These are phyloP conservation scores for Neonothopanus nambi DNA, from an alignment of 1,284 basidiomycete species.

Conservation along the genomic window DNA sequence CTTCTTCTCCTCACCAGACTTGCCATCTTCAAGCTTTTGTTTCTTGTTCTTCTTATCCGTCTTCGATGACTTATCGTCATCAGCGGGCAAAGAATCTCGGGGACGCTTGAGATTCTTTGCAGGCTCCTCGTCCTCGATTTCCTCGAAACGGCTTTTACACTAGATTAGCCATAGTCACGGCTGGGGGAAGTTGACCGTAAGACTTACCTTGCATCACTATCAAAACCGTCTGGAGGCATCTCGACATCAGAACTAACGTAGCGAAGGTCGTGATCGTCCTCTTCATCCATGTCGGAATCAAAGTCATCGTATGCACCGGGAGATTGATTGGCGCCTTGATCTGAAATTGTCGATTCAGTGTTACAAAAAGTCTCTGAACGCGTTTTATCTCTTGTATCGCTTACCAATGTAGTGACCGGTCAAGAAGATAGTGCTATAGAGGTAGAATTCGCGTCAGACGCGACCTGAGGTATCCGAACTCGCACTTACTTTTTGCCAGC, in stretches of 20 bases:
- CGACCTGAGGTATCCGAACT: conserved; percentile 1
- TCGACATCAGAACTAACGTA: conserved; percentile 81
- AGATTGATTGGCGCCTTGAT: conserved; percentile 51
- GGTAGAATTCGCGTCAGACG: conserved; percentile 13
- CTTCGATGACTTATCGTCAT: conserved; percentile 47
- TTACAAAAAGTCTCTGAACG: conserved; percentile 18
- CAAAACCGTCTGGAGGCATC: conserved; percentile 54
- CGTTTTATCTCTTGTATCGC: conserved; percentile 57
- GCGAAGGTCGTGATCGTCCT: conserved; percentile 61
- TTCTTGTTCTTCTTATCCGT: conserved; percentile 77
- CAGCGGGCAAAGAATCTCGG: conserved; percentile 52
- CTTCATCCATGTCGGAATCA: conserved; percentile 52
- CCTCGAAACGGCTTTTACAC: conserved; percentile 64
- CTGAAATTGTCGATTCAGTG: conserved; percentile 30
- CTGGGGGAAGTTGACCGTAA: neutral
- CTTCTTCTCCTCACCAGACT: conserved; percentile 43
- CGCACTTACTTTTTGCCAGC: conserved; percentile 80
- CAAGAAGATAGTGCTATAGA: conserved; percentile 73
- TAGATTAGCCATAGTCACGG: neutral
- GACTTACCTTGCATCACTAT: conserved; percentile 58
- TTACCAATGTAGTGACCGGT: conserved; percentile 89
- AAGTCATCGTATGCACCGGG: conserved; percentile 43
- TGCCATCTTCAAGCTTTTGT: conserved; percentile 64
- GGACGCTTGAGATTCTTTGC: conserved; percentile 49
- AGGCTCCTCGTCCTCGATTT: conserved; percentile 41